A percentile compares a stretch with the other conserved stretches of the same genome.
phyloP scores from a whole-genome alignment of 2,329 filamentous ascomycete species.

The Fusarium abutilonis region DNA sequence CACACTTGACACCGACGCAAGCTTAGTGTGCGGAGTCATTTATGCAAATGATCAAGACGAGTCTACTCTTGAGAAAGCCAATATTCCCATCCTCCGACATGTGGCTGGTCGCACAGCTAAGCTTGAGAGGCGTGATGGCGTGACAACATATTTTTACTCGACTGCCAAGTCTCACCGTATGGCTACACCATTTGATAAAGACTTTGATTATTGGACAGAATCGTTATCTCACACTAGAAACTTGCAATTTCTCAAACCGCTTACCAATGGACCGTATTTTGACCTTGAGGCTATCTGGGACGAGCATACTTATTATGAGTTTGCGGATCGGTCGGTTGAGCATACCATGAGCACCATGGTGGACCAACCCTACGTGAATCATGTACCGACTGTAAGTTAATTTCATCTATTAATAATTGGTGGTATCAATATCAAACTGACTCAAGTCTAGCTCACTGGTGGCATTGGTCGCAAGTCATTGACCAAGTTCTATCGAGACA shows the following conservation, averaged over 20 bases:
- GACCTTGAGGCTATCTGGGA: constrained; percentile 83
- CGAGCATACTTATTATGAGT: constrained; percentile 78
- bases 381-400: constrained; percentile 70
- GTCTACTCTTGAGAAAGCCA: not conserved
- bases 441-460: constrained; percentile 62
- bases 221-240: constrained; percentile 73
- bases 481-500: constrained; percentile 74
- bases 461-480: constrained; percentile 73
- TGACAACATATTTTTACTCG: constrained; percentile 54
- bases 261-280: constrained; percentile 72
- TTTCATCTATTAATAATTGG: fast-evolving
- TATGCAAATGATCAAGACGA: constrained; percentile 30
- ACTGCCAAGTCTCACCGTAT: constrained; percentile 52
- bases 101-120: constrained; percentile 20
- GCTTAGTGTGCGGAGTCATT: constrained; percentile 21
- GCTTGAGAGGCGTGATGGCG: not conserved
- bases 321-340: constrained; percentile 72
- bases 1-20: not conserved
- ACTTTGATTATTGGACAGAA: constrained; percentile 64
- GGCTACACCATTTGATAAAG: constrained; percentile 57
- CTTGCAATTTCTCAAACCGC: constrained; percentile 71
- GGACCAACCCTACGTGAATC: constrained; percentile 80
- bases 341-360: constrained; percentile 87
- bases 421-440: not conserved
- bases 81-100: constrained; percentile 32